Base-by-base conservation (phyloP, 2,329 filamentous ascomycete genomes). In the Colletotrichum lupini region DNA sequence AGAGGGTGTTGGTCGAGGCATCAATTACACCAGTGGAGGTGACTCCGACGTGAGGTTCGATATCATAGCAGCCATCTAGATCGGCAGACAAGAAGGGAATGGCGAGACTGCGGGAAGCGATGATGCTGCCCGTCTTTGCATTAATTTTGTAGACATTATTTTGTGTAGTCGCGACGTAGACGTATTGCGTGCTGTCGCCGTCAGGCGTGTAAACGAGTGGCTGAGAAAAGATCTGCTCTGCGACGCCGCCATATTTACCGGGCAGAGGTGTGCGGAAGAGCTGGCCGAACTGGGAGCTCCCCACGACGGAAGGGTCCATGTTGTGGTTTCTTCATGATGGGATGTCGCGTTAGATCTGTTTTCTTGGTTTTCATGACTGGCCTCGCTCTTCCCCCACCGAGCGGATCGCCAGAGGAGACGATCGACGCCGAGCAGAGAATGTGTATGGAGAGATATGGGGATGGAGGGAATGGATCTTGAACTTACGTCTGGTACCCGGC, bases 221-320 rank as follows among this genome's bases (percentile, higher is more conserved):
- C 75, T 88, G 87, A 72, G 81, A 86, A 83, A 81, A 88, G 73
- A 91, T 83, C 75, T 89, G 86, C 77, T 91, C 90, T 1, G 81
- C 69, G 2, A 80, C 81, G 19, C 83, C 84, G 49, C 85, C 83
- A 78, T 89, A 91, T 22, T 81, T 84, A 6, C 89, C 89, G 0
- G 89, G 87, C 1, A 91, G 82, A 0, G 77, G 60, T 0, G 86
- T 87, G 76, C 83, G 85, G 82, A 89, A 91, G 8, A 91, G 80
- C 72, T 89, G 86, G 24, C 85, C 87, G 75, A 91, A 92, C 63
- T 88, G 84, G 3, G 85, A 79, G 68, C 87, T 89, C 53, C 83
- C 85, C 2, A 92, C 88, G 9, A 91, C 81, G 16, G 86, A 83
- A 1, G 90, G 90, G 76, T 92, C 89, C 86, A 92, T 88, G 79